phyloP scores from a whole-genome alignment of 192 early-diverging fungal genomes.

The Jimgerdemannia lactiflua region DNA sequence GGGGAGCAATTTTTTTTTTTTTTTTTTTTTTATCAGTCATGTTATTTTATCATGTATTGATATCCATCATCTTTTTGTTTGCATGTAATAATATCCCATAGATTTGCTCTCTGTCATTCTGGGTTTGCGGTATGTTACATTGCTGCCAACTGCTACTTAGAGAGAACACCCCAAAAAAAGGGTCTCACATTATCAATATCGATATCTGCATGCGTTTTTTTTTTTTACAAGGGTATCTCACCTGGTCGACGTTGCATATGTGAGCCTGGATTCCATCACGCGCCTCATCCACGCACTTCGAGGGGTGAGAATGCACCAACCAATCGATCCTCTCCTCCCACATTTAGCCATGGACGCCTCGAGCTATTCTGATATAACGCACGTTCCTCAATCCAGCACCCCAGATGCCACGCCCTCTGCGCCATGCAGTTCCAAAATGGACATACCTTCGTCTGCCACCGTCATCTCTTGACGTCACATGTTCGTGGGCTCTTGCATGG shows the following conservation, averaged over 20 bases:
- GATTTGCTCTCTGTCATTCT: neutral
- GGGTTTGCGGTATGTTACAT: neutral
- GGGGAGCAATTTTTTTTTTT: neutral
- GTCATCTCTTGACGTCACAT: neutral
- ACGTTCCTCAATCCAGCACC: neutral
- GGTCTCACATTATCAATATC: neutral
- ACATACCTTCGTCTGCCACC: constrained; percentile 12
- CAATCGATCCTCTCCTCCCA: no score
- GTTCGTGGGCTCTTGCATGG: neutral
- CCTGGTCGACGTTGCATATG: neutral
- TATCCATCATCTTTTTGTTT: neutral
- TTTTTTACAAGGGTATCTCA: neutral
- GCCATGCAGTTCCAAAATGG: constrained; percentile 5
- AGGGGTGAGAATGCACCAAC: neutral
- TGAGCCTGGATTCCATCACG: neutral
- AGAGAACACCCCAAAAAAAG: neutral
- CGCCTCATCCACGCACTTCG: neutral
- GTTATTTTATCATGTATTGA: neutral
- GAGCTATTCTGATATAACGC: neutral
- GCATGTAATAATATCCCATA: neutral
- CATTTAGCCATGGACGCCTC: no score
- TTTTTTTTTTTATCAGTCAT: neutral
- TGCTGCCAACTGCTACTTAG: neutral
- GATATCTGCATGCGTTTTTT: neutral
- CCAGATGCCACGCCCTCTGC: neutral